Base-by-base conservation (phyloP, 2,329 filamentous ascomycete species). In the Exophiala oligosperma region DNA sequence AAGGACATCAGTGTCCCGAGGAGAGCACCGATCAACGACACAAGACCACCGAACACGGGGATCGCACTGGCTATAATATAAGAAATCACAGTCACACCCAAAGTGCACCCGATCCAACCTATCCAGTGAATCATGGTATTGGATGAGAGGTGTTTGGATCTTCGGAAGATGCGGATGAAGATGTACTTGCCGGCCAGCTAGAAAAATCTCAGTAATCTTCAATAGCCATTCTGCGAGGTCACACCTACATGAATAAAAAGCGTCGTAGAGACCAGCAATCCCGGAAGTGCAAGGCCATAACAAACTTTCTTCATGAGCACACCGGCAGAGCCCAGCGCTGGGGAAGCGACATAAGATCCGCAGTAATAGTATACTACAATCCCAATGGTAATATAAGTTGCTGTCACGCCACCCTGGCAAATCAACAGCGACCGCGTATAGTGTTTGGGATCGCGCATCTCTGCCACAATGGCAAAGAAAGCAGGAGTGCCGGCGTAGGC, bases 41-140 rank as follows among this genome's bases (percentile, higher is more conserved):
- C 62, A 21, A 83, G 64, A 63, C 77, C 81, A 58, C 80, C 80
- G 72, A 84, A 84, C 51, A 83, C 80, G 0, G 81, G 81, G 32
- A 84, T 81, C 0, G 77, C 78, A 14, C 75, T 74, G 1, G 81
- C 81, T n/a, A 84, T 70, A 51, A 84, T 68, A 63, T 81, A 84
- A 5, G 78, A 71, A 21, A 81, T 65, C 3, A 76, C 64, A 0
- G 72, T 71, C 38, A 83, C 70, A 0, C 69, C 69, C n/a, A 74
- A 67, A 0, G 77, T 80, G 52, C 77, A 78, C 5, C 72, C 67
- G 0, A 83, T 65, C 81, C 81, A 84, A 0, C 76, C 78, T 0
- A 64, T 68, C 80, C 80, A 83, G 62, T 84, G 81, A 0, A 79
- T 66, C 8, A 74, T 8, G 0, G 77, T 17, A 17, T 79, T 67